These are phyloP conservation scores for Sarcodon aspratus DNA, from an alignment of 768 basidiomycete species.

Conservation along the genomic window DNA sequence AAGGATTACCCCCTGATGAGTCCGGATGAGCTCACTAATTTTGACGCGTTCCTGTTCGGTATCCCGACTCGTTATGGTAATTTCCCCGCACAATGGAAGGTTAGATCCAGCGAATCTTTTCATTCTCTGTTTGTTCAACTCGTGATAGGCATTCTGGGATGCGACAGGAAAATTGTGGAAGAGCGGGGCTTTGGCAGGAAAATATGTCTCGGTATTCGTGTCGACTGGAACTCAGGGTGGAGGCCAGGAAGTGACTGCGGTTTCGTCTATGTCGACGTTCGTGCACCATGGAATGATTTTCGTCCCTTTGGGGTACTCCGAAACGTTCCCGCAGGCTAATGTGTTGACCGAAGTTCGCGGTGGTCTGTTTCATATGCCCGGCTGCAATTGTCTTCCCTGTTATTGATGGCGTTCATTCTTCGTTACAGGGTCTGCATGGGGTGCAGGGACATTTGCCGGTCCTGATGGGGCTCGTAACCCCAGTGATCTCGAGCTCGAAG, in stretches of 20 bases:
- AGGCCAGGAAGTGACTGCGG: constrained; percentile 66
- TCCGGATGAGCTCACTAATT: constrained; percentile 39
- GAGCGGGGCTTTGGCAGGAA: constrained; percentile 51
- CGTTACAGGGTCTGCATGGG: constrained; percentile 66
- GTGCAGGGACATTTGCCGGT: constrained; percentile 54
- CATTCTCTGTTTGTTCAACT: neutral
- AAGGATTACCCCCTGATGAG: constrained; percentile 59
- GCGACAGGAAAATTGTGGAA: constrained; percentile 59
- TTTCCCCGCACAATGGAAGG: constrained; percentile 76
- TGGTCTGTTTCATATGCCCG: constrained; percentile 19
- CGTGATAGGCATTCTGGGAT: constrained; percentile 59
- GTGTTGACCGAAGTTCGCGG: constrained; percentile 33
- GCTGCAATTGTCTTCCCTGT: neutral
- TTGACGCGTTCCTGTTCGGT: constrained; percentile 69
- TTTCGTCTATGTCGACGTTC: constrained; percentile 54
- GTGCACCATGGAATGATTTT: constrained; percentile 44
- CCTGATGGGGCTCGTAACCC: constrained; percentile 36
- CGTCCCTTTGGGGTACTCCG: constrained; percentile 41
- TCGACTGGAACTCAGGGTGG: constrained; percentile 66
- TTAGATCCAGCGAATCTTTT: constrained; percentile 11
- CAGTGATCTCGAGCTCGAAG: constrained; percentile 31
- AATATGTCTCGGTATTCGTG: constrained; percentile 66
- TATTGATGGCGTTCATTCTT: neutral
- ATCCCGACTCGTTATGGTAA: constrained; percentile 75
- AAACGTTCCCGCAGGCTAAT: constrained; percentile 26